Base-by-base conservation (phyloP, 768 basidiomycete species). In the Tulasnella sp. region DNA sequence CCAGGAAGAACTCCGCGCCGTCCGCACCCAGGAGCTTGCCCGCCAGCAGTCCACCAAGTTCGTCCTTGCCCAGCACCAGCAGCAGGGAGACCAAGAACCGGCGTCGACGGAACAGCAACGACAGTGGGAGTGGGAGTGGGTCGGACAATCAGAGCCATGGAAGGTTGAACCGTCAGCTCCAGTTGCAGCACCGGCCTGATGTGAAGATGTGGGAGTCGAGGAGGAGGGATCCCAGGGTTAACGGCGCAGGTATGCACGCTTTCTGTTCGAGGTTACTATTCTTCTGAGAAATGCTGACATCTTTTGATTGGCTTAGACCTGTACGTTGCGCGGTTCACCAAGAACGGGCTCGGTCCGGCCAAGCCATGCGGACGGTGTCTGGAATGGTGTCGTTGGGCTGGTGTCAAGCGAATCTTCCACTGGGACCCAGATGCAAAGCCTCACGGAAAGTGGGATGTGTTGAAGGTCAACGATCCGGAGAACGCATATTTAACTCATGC, bases 301-400 rank as follows among this genome's bases (percentile, higher is more conserved):
- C 29, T 68, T 68, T 17, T 6, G 15, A 6, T 68, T 68, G n/a
- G 15, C 34, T 17, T 34, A 42, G 88, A 89, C 80, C 80, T 89
- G 34, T 89, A 88, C 71, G 87, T 89, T 49, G 87, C 85, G 22
- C 84, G 88, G 17, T 82, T 86, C 73, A 87, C 85, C 22, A 87
- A 86, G 80, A 81, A 81, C 31, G 88, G 86, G n/a, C 81, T 86
- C 80, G 87, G 86, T n/a, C 82, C 81, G 71, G 85, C 87, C 17
- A 84, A 83, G 80, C 88, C 88, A 40, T 89, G 88, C 79, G 88
- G 87, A 86, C 82, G 88, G 58, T 89, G 88, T 75, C 76, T 89
- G 39, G 85, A 86, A 74, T 89, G 87, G 87, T 89, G 87, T 79
- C 82, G 82, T 64, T 89, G 88, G 88, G 87, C 87, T 29, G 88